Evolutionary conservation across 805 yeast species (phyloP), one percentile per base, ranked within the genome.

Genomic region (Saccharomycopsis fibuligera): DNA sequence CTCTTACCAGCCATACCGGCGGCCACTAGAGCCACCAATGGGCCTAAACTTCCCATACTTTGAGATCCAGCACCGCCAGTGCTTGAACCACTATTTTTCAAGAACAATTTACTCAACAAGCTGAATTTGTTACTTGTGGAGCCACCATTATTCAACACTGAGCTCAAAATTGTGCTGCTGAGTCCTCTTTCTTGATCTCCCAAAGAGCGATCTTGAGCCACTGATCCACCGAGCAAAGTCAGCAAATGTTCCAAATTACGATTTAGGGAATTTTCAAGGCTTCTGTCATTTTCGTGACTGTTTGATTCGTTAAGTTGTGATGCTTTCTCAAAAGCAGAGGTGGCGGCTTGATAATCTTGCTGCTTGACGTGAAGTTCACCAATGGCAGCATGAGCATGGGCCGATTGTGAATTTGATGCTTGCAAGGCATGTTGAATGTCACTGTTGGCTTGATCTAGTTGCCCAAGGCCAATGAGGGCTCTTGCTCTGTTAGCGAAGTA

Each of bases 101-200:
- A 14, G 19, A 51, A 45, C 17, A 51, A 40, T 41, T 48, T 51
- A 24, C 41, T 16, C 4, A 51, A 39, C 37, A 48, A 30, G 2
- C 39, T 19, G 24, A 51, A 51, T 17, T 51, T 51, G 31, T 38
- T 44, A 3, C 47, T 41, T 2, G 41, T 44, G 5, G 52, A 48
- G 8, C 50, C 50, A 19, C 43, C 43, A 21, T 37, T 35, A 16
- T 38, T 35, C 19, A 41, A 14, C 12, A 51, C 36, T 25, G 40
- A 50, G 37, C 29, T 27, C 41, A 51, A 35, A 21, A 51, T 38
- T 36, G 35, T 30, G 23, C 23, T 23, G 14, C 42, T 33, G 4
- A 51, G 23, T 16, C 52, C 51, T 33, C 45, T 44, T 45, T 51
- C 55, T 14, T 48, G 42, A 12, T 49, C 48, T 6, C 55, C 55